A percentile compares a stretch with the other conserved stretches of the same genome.
phyloP scores from a whole-genome alignment of 495 filamentous ascomycete genomes.

The Tuber brumale region DNA sequence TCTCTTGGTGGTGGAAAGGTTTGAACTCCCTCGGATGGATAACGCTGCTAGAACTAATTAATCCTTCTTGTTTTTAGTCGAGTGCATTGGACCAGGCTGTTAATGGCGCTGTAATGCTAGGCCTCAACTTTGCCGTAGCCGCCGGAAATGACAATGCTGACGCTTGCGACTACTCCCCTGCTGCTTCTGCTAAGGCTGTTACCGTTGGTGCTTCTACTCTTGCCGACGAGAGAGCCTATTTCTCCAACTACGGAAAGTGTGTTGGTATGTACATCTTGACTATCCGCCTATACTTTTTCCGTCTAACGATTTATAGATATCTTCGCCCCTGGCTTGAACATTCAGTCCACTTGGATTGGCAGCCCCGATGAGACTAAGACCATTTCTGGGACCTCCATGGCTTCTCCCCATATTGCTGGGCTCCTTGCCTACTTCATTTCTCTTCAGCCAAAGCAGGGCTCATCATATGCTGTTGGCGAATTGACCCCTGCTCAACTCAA shows the following conservation, averaged over 20 bases:
- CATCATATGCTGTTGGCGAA: slow-evolving; percentile 76
- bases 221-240: slow-evolving; percentile 94
- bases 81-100: slow-evolving; percentile 81
- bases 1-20: slow-evolving; percentile 87
- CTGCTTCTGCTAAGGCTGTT: slow-evolving; percentile 82
- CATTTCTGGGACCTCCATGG: slow-evolving; percentile 99
- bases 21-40: neutral
- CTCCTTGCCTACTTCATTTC: slow-evolving; percentile 96
- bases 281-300: neutral
- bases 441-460: slow-evolving; percentile 80
- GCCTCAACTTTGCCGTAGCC: slow-evolving; percentile 94
- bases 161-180: slow-evolving; percentile 99
- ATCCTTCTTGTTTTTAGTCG: slow-evolving; percentile 48
- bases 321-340: slow-evolving; percentile 96
- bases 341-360: slow-evolving; percentile 95
- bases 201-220: slow-evolving; percentile 95
- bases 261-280: slow-evolving; percentile 46
- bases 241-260: slow-evolving; percentile 99
- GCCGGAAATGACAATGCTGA: slow-evolving; percentile 98
- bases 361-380: slow-evolving; percentile 90
- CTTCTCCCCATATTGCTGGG: slow-evolving; percentile 93
- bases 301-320: slow-evolving; percentile 54
- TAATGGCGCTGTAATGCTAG: slow-evolving; percentile 82
- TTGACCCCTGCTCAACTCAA: slow-evolving; percentile 95
- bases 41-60: slow-evolving; percentile 12